Evolutionary conservation across 352 stramenopile species (phyloP), one percentile per base, ranked within the genome.

Genomic region (Phytophthora rubi): DNA sequence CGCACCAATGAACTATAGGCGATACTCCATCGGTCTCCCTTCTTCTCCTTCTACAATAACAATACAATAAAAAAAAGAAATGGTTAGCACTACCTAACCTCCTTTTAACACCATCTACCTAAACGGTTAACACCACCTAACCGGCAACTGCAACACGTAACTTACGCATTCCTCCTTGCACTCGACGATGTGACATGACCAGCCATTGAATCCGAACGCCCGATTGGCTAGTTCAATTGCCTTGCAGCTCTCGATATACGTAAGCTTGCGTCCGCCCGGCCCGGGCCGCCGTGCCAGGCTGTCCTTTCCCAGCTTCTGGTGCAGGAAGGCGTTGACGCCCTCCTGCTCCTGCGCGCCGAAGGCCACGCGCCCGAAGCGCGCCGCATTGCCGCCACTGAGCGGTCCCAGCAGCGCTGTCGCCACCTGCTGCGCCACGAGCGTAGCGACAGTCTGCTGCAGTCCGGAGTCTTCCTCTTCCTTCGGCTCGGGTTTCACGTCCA

Each of bases 181-280:
- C 68, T 94, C 86, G 54, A 95, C 54, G 55, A 96, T 90, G 49
- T 73, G 84, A 51, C 89, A 96, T 9, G 83, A 92, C 89, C 89
- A 96, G 58, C 89, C 89, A 59, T 95, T 96, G 66, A 96, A 96
- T 12, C 89, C 89, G 47, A 96, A 96, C n/a, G 88, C 86, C 55
- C 88, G 81, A 72, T 96, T 96, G 30, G 89, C 89, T 49, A 96
- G 71, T 73, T 96, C 89, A 53, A 96, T 96, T 44, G 87, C 88
- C 67, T 96, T 96, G 67, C 89, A 95, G 67, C 89, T 96, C 69
- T 96, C 89, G 21, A 96, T 93, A 67, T 96, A 96, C 55, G 86
- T 96, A 23, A 96, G 68, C 16, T 89, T 85, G 44, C 77, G 86
- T 44, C 88, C 87, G 6, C 89, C 83, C 6, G 89, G 89, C 1